A percentile compares a stretch with the other conserved stretches of the same genome.
These are phyloP conservation scores for Trichocomaceae sp. DNA, from an alignment of 2,329 filamentous ascomycete species.

Conservation along the genomic window DNA sequence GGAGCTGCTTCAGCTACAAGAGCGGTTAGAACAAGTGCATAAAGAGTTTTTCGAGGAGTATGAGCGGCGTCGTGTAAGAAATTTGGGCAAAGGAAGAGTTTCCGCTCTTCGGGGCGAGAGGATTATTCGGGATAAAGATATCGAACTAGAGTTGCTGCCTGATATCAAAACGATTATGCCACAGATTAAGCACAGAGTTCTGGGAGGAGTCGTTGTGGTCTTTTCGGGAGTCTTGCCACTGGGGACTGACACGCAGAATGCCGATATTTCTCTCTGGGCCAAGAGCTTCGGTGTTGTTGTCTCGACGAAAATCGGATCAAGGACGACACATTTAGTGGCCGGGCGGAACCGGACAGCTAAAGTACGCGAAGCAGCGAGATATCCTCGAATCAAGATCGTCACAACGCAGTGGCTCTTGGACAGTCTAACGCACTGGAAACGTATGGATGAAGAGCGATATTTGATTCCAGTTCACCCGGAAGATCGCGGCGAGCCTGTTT, in stretches of 20 bases:
- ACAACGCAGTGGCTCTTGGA: constrained; percentile 84
- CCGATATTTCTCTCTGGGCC: constrained; percentile 82
- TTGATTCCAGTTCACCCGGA: constrained; percentile 68
- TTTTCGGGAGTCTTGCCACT: constrained; percentile 87
- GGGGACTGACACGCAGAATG: constrained; percentile 67
- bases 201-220: constrained; percentile 70
- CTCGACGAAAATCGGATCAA: constrained; percentile 39
- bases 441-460: constrained; percentile 71
- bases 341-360: constrained; percentile 73
- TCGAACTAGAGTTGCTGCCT: constrained; percentile 60
- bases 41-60: constrained; percentile 76
- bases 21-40: constrained; percentile 70
- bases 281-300: constrained; percentile 71
- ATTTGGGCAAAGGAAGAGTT: constrained; percentile 40
- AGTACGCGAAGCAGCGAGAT: constrained; percentile 75
- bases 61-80: constrained; percentile 48
- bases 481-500: constrained; percentile 47
- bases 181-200: constrained; percentile 67
- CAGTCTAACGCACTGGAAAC: constrained; percentile 76
- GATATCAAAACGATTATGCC: constrained; percentile 84
- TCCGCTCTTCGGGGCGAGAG: constrained; percentile 47
- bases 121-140: constrained; percentile 35
- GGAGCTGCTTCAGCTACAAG: constrained; percentile 70
- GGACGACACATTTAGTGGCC: constrained; percentile 48
- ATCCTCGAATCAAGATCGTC: constrained; percentile 80